Conservation (phyloP, 1,139 yeast species). For the Saccharomyces uvarum region DNA sequence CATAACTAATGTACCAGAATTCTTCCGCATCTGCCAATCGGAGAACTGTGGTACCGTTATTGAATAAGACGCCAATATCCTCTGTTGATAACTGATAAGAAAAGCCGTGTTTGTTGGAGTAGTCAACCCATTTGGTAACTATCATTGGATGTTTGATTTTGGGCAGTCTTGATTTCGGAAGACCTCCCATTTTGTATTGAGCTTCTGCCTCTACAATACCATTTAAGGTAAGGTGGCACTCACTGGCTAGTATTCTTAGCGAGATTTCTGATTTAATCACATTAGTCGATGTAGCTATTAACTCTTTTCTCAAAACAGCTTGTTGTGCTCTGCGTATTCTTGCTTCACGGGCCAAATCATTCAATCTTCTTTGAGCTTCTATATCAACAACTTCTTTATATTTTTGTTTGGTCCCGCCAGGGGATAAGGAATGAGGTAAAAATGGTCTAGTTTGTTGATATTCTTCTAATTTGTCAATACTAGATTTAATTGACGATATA, state of each 20-base stretch:
- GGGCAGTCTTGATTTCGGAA: constrained; percentile 29
- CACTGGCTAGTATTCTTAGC: constrained; percentile 37
- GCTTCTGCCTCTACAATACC: constrained; percentile 39
- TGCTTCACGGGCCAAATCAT: constrained; percentile 31
- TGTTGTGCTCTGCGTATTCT: constrained; percentile 32
- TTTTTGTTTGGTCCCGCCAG: constrained; percentile 82
- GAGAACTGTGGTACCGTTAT: constrained; percentile 72
- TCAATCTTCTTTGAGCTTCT: constrained; percentile 29
- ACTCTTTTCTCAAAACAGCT: constrained; percentile 25
- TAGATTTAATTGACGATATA: constrained; percentile 5
- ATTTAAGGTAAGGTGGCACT: constrained; percentile 37
- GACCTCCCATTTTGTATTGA: constrained; percentile 36
- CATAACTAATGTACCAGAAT: constrained; percentile 54
- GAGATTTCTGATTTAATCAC: constrained; percentile 32
- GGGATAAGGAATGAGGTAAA: constrained; percentile 83
- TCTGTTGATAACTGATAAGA: constrained; percentile 88
- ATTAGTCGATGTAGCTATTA: constrained; percentile 30
- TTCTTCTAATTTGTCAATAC: constrained; percentile 5
- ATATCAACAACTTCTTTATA: constrained; percentile 58
- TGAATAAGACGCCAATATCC: constrained; percentile 85
- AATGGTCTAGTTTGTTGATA: constrained; percentile 36
- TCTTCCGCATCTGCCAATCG: constrained; percentile 57
- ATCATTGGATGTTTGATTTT: constrained; percentile 56
- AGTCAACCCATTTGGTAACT: constrained; percentile 96
- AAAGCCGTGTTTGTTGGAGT: constrained; percentile 91